Evolutionary conservation across 2,329 filamentous ascomycete genomes (phyloP).

Genomic region (Fusarium graminum): DNA sequence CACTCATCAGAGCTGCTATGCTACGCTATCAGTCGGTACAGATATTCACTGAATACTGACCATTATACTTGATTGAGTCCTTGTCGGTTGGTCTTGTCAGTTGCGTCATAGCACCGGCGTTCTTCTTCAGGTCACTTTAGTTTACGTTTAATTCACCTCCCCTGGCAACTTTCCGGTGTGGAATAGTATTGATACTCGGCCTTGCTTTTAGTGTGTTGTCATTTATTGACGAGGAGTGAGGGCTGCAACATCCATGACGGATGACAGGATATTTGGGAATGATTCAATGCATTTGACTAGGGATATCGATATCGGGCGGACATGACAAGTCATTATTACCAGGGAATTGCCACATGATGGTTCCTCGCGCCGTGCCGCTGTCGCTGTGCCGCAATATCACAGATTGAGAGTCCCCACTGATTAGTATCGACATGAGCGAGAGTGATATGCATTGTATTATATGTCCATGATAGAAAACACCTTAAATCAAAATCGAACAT

Average conservation of each 20-base stretch:
- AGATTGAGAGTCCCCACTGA: background rate
- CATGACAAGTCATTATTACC: constrained; percentile 2
- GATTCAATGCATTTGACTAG: background rate
- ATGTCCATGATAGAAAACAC: background rate
- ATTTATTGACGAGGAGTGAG: background rate
- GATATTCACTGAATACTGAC: background rate
- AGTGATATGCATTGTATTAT: constrained; percentile 10
- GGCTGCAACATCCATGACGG: background rate
- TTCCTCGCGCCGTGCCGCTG: constrained; percentile 35
- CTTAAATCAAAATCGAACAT: background rate
- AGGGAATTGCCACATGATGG: background rate
- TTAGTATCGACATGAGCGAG: background rate
- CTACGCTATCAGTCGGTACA: background rate
- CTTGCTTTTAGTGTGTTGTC: background rate
- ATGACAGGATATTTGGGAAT: background rate
- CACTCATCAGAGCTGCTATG: constrained; percentile 27
- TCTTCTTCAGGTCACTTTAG: constrained; percentile 14
- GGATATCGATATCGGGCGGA: background rate
- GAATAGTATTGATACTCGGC: constrained; percentile 24
- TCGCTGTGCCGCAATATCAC: constrained; percentile 30
- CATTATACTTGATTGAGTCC: constrained; percentile 6
- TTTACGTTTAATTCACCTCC: constrained; percentile 1
- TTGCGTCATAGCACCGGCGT: constrained; percentile 50
- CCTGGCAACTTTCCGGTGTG: constrained; percentile 4
- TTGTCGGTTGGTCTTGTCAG: constrained; percentile 23